Percentiles rank a stretch among this genome's conserved stretches.
Evolutionary conservation across 2,329 filamentous ascomycete genomes (phyloP).

Genomic region (Aspergillus sp.): DNA sequence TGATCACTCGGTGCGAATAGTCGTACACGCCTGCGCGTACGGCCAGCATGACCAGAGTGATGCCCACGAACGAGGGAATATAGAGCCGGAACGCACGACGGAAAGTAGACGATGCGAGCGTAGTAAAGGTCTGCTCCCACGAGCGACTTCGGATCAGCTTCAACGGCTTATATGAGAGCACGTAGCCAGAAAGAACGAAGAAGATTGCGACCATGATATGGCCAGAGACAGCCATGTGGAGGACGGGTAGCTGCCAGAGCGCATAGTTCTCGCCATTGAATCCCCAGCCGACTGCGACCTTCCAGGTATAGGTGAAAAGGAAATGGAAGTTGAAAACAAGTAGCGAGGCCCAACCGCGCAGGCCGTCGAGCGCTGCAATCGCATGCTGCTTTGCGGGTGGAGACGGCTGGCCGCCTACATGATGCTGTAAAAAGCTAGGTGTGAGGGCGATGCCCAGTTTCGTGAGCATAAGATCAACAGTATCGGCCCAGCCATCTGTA

Average conservation of each 20-base stretch:
- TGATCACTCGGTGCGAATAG: constrained; percentile 30
- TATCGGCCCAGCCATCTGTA: constrained; percentile 19
- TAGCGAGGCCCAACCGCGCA: constrained; percentile 39
- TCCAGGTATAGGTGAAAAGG: constrained; percentile 39
- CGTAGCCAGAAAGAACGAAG: constrained; percentile 45
- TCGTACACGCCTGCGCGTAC: constrained; percentile 38
- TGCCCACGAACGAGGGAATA: constrained; percentile 35
- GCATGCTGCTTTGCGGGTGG: constrained; percentile 27
- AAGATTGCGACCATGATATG: constrained; percentile 45
- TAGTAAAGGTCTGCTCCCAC: constrained; percentile 35
- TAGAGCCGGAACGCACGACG: constrained; percentile 39
- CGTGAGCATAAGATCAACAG: constrained; percentile 15
- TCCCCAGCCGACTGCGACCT: constrained; percentile 34
- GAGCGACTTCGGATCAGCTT: constrained; percentile 32
- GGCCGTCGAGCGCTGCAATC: constrained; percentile 36
- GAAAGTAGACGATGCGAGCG: constrained; percentile 38
- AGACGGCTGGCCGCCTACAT: constrained; percentile 23
- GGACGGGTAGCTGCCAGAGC: constrained; percentile 35
- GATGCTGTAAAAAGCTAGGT: constrained; percentile 32
- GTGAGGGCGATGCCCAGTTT: constrained; percentile 25
- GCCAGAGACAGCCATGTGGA: constrained; percentile 38
- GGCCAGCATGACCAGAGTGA: constrained; percentile 35
- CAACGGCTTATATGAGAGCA: constrained; percentile 39
- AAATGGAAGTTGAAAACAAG: constrained; percentile 44
- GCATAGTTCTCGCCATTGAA: constrained; percentile 35